Evolutionary conservation across 1,284 basidiomycete genomes (phyloP).

Genomic region (Fomitopsis pinicola): DNA sequence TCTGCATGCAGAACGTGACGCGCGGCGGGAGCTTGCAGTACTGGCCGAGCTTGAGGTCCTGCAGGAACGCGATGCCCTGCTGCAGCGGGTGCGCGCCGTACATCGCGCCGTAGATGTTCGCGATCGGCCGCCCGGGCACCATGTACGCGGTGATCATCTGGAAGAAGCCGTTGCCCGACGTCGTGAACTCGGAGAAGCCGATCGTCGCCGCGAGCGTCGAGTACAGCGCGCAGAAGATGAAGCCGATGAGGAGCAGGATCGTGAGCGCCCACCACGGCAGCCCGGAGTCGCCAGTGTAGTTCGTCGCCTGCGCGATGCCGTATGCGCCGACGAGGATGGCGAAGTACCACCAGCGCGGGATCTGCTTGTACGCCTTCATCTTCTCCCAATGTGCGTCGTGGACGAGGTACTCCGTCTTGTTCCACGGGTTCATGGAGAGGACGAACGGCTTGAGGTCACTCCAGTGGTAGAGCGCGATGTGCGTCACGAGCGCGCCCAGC

Average conservation of each 20-base stretch:
- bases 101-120: constrained; percentile 52
- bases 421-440: constrained; percentile 28
- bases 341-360: constrained; percentile 62
- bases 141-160: constrained; percentile 34
- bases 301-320: constrained; percentile 42
- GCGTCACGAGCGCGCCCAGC: constrained; percentile 28
- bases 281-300: constrained; percentile 49
- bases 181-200: constrained; percentile 28
- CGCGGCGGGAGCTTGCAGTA: constrained; percentile 64
- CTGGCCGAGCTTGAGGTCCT: constrained; percentile 44
- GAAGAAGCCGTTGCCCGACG: constrained; percentile 27
- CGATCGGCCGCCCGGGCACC: constrained; percentile 39
- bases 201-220: constrained; percentile 50
- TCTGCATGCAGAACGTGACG: constrained; percentile 53
- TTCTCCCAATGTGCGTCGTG: constrained; percentile 42
- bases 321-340: constrained; percentile 40
- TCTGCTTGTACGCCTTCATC: constrained; percentile 57
- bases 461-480: constrained; percentile 30
- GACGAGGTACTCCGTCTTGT: constrained; percentile 20
- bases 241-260: constrained; percentile 46
- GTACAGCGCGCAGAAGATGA: constrained; percentile 44
- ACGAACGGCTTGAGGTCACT: constrained; percentile 36
- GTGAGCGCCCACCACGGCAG: constrained; percentile 47
- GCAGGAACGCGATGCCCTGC: constrained; percentile 43
- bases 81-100: constrained; percentile 36